phyloP scores from a whole-genome alignment of 2,329 filamentous ascomycete genomes.

The Chaetothyriales sp. region DNA sequence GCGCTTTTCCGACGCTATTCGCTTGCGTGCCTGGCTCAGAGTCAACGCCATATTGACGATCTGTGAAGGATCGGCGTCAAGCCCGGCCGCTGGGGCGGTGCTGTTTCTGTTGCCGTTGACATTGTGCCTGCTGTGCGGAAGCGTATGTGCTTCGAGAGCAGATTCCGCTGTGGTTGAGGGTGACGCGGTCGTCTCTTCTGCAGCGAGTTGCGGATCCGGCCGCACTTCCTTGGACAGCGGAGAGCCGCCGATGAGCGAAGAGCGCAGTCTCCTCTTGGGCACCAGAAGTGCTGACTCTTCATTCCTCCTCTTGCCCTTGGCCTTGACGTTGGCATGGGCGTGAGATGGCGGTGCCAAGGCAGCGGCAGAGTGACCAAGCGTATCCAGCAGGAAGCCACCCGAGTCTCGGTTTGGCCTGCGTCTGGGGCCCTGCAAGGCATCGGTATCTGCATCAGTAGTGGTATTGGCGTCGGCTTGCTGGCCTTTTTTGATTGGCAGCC shows the following conservation, averaged over 20 bases:
- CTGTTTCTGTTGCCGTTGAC: constrained; percentile 1
- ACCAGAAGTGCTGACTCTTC: constrained; percentile 22
- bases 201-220: constrained; percentile 4
- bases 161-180: constrained; percentile 7
- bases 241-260: constrained; percentile 22
- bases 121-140: constrained; percentile 1
- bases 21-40: constrained; percentile 63
- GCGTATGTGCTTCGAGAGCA: constrained; percentile 4
- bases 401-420: constrained; percentile 15
- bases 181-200: constrained; percentile 5
- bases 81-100: constrained; percentile 16
- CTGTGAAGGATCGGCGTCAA: constrained; percentile 66
- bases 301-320: constrained; percentile 27
- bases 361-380: constrained; percentile 22
- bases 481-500: background rate
- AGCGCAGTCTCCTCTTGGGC: constrained; percentile 24
- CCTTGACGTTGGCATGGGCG: constrained; percentile 20
- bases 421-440: background rate
- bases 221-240: constrained; percentile 19
- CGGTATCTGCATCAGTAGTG: background rate
- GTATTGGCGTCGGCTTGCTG: background rate
- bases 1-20: constrained; percentile 38
- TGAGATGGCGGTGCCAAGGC: constrained; percentile 17
- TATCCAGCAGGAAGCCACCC: constrained; percentile 33
- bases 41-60: constrained; percentile 88